These are phyloP conservation scores for Scheffersomyces titani DNA, from an alignment of 1,139 yeast species.

Conservation along the genomic window DNA sequence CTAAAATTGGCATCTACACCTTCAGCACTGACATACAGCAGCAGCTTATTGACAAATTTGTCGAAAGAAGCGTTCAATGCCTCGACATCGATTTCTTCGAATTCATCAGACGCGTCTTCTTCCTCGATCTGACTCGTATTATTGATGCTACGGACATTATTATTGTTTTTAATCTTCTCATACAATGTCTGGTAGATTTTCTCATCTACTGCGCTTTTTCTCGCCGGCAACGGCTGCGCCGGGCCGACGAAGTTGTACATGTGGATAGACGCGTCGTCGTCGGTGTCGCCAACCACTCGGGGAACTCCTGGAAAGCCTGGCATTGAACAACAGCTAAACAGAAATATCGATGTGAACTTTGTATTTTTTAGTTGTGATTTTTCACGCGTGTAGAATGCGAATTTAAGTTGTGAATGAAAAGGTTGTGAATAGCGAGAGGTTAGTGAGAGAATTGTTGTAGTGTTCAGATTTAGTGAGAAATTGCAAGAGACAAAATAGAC, in stretches of 20 bases:
- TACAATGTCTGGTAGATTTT: conserved; percentile 16
- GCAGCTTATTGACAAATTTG: not conserved
- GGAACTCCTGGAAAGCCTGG: conserved; percentile 40
- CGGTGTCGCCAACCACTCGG: conserved; percentile 40
- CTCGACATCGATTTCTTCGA: conserved; percentile 5
- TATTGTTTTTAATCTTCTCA: conserved; percentile 1
- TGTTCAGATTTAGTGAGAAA: not conserved
- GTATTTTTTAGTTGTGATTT: not conserved
- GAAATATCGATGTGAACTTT: not conserved
- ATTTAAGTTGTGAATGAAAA: too few relatives aligned
- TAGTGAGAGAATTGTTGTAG: not conserved
- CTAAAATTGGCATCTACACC: conserved; percentile 6
- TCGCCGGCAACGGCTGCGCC: conserved; percentile 32
- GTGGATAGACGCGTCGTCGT: conserved; percentile 48
- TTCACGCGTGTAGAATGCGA: not conserved
- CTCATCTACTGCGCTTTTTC: conserved; percentile 10
- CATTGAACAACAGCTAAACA: conserved; percentile 15
- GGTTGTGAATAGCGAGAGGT: not conserved
- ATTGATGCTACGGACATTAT: not conserved
- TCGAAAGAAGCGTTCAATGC: not conserved
- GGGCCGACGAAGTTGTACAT: conserved; percentile 40
- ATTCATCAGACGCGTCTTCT: conserved; percentile 5
- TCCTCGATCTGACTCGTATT: not conserved
- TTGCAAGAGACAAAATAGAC: not conserved
- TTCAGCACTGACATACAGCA: conserved; percentile 6